These are phyloP conservation scores for Apiotrichum domesticum DNA, from an alignment of 1,284 basidiomycete species.

Conservation along the genomic window DNA sequence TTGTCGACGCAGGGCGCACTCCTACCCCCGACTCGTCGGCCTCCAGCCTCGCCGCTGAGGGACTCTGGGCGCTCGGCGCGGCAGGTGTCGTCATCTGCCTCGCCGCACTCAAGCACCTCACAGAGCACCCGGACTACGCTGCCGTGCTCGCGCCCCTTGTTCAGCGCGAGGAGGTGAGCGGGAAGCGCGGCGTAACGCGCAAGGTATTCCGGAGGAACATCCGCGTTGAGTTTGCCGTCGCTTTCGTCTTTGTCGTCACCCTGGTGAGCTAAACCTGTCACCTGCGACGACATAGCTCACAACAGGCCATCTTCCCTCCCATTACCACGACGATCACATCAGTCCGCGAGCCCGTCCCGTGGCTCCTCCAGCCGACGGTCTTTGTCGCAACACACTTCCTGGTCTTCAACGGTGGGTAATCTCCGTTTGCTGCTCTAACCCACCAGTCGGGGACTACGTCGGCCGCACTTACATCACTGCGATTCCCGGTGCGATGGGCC, in stretches of 20 bases:
- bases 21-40: constrained; percentile 1
- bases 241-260: constrained; percentile 70
- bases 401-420: constrained; percentile 50
- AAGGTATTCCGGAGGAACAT: constrained; percentile 55
- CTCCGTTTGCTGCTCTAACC: constrained; percentile 19
- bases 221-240: constrained; percentile 63
- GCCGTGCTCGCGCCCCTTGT: constrained; percentile 18
- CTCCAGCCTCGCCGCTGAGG: constrained; percentile 30
- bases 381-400: constrained; percentile 48
- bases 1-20: constrained; percentile 19
- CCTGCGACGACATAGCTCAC: constrained; percentile 22
- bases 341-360: constrained; percentile 51
- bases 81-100: constrained; percentile 26
- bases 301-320: constrained; percentile 73
- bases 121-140: constrained; percentile 25
- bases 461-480: constrained; percentile 67
- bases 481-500: constrained; percentile 52
- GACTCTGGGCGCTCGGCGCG: constrained; percentile 37
- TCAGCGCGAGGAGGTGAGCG: constrained; percentile 10
- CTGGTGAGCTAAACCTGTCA: constrained; percentile 55
- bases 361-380: constrained; percentile 37
- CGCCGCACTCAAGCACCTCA: constrained; percentile 25
- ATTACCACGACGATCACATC: constrained; percentile 70
- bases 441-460: constrained; percentile 67
- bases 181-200: constrained; percentile 16